A percentile compares a stretch with the other conserved stretches of the same genome.
These are phyloP conservation scores for Apophysomyces trapeziformis DNA, from an alignment of 371 early-diverging fungal genomes.

Conservation along the genomic window DNA sequence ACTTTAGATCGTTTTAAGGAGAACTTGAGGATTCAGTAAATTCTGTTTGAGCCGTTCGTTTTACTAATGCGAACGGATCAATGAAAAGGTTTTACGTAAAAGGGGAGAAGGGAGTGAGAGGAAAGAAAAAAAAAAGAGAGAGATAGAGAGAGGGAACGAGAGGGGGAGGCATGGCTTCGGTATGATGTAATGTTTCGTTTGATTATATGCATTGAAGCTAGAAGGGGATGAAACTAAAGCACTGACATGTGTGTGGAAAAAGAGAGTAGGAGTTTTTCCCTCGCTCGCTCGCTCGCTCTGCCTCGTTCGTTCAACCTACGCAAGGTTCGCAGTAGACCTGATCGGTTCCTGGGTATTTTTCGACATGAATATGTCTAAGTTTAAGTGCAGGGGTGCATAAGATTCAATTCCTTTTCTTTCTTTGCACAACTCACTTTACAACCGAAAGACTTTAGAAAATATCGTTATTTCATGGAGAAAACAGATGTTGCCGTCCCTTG, in stretches of 20 bases:
- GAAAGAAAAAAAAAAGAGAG: neutral
- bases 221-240: neutral
- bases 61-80: neutral
- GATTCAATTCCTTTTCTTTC: no score
- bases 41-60: neutral
- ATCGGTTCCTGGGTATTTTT: slow-evolving; percentile 1
- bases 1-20: neutral
- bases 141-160: neutral
- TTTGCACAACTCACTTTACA: neutral
- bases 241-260: slow-evolving; percentile 5
- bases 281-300: neutral
- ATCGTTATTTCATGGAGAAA: neutral
- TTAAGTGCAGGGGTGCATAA: neutral
- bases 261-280: neutral
- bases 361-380: neutral
- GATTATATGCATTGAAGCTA: slow-evolving; percentile 4
- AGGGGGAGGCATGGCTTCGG: neutral
- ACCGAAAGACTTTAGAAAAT: neutral
- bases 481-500: slow-evolving; percentile 1
- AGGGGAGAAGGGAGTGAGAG: neutral
- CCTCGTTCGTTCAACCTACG: neutral
- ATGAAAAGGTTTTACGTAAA: neutral
- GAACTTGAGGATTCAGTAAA: neutral
- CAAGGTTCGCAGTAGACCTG: neutral
- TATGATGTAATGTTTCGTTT: slow-evolving; percentile 3